Evolutionary conservation across 345 rosid genomes (phyloP).

Genomic region (Euphorbia tirucalli): DNA sequence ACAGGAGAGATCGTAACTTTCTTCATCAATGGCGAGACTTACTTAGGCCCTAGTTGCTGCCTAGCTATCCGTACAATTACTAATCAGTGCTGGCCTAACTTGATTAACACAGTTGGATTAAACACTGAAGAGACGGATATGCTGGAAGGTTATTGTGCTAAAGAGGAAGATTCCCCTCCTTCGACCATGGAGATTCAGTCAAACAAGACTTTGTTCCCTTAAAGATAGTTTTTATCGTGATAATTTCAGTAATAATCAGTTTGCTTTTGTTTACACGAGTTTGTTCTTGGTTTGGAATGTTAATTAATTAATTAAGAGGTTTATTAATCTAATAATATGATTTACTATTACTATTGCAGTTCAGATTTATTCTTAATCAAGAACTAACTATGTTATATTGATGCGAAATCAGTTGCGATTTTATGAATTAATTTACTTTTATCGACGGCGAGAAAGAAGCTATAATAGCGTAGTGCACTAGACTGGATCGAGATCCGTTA

Average conservation of each 20-base stretch:
- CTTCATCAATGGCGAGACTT: constrained; percentile 72
- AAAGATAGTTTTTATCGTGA: neutral
- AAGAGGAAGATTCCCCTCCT: neutral
- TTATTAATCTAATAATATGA: neutral
- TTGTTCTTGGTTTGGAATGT: neutral
- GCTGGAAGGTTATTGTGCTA: constrained; percentile 63
- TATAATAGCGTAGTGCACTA: no score
- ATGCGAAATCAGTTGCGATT: no score
- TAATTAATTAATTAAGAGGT: neutral
- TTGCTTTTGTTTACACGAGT: neutral
- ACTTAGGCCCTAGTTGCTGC: constrained; percentile 61
- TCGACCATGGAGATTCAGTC: neutral
- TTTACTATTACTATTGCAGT: no score
- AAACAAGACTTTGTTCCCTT: constrained; percentile 1
- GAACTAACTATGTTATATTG: no score
- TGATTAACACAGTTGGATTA: constrained; percentile 58
- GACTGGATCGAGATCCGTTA: constrained; percentile 8
- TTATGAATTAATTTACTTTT: no score
- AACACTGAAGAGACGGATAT: constrained; percentile 60
- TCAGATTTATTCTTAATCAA: no score
- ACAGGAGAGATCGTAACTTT: constrained; percentile 67
- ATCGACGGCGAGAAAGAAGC: no score
- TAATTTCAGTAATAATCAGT: neutral
- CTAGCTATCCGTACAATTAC: constrained; percentile 51
- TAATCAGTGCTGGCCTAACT: constrained; percentile 58